Base-by-base conservation (phyloP, 176 grass and related monocot species). In the Musa beccarii region DNA sequence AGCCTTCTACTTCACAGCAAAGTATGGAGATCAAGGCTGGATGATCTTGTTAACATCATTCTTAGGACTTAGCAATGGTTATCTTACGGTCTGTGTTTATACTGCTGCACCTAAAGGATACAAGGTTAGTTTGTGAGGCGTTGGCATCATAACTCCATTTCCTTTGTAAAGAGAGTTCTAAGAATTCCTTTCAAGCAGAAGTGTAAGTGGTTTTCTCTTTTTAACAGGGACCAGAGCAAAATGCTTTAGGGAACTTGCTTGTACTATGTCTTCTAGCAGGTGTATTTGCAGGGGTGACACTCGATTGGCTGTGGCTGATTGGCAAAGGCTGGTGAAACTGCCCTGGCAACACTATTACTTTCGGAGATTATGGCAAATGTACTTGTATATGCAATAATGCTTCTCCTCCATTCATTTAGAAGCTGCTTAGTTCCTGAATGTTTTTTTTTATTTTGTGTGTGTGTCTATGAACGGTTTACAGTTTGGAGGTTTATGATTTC, bases 1-100 rank as follows among this genome's bases (percentile, higher is more conserved):
- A 13, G 92, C 74, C 24, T 91, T 96, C 80, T 96, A 96, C 78
- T 96, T 80, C 72, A 87, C 88, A 0, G 86, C 85, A 43, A 90
- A 96, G 14, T 85, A 89, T 1, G 86, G 83, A 7, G 81, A 86
- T 49, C 81, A 96, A 74, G 92, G 84, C 28, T 96, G 81, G 81
- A 87, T 96, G 81, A 96, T 91, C 73, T 63, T 87, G 76, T 52
- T 89, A 51, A 96, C 86, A 0, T 96, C 84, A 0, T 73, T 83
- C 63, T 84, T 89, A 13, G 86, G 92, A 21, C 54, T 91, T 59
- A 85, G 77, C 55, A 89, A 91, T 17, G 88, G 86, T 0, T 77
- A 96, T 54, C 86, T 96, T 66, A 91, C 92, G 2, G 82, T 96
- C 15, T 96, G 88, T 19, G 72, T 86, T 66, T 77, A 89, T 66